Evolutionary conservation across 805 yeast genomes (phyloP).

Genomic region (Starmerella asiatica): DNA sequence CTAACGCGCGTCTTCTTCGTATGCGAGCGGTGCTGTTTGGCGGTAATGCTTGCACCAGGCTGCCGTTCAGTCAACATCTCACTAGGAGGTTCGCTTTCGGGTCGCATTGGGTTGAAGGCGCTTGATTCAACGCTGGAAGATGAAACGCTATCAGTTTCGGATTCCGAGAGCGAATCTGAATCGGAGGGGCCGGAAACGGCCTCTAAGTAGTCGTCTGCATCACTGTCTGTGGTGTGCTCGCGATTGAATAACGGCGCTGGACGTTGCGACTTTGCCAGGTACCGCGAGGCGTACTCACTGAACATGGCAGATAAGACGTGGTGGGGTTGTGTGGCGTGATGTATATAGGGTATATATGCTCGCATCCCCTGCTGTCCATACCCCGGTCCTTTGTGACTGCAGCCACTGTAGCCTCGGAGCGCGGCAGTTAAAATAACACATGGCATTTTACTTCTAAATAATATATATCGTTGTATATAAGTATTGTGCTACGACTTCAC

Average conservation of each 20-base stretch:
- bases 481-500: too few relatives aligned
- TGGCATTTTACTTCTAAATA: too few relatives aligned
- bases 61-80: not conserved
- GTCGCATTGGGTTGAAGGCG: not conserved
- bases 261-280: conserved; percentile 26
- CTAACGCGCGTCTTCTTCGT: not conserved
- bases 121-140: not conserved
- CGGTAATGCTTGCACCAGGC: not conserved
- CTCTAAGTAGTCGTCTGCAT: conserved; percentile 19
- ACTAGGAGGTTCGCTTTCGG: not conserved
- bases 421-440: too few relatives aligned
- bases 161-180: conserved; percentile 8
- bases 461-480: too few relatives aligned
- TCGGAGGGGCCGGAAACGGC: conserved; percentile 13
- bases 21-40: not conserved
- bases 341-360: too few relatives aligned
- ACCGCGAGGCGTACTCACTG: conserved; percentile 27
- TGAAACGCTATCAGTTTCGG: not conserved
- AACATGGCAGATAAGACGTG: conserved; percentile 10
- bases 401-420: too few relatives aligned
- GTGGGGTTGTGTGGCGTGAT: not conserved
- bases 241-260: conserved; percentile 24
- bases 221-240: conserved; percentile 15
- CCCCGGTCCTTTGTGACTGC: too few relatives aligned
- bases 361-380: too few relatives aligned